A percentile compares a stretch with the other conserved stretches of the same genome.
Conservation (phyloP, 2,329 filamentous ascomycete species). For the Chaetomiaceae sp. region DNA sequence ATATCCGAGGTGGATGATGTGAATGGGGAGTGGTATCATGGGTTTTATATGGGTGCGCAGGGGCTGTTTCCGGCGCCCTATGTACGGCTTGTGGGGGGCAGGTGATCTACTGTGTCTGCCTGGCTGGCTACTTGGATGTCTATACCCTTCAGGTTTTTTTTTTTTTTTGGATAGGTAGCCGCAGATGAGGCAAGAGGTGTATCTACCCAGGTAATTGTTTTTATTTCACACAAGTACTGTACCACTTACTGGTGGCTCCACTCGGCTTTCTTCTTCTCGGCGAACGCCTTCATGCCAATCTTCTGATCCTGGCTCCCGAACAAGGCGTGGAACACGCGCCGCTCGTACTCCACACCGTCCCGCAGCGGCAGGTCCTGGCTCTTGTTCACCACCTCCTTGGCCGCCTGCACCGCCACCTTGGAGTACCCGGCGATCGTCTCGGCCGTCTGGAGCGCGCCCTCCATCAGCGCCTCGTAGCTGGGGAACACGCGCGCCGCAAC, state of each 20-base stretch:
- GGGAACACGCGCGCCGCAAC: conserved; percentile 79
- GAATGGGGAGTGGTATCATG: conserved; percentile 88
- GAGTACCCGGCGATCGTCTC: conserved; percentile 86
- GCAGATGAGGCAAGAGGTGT: too few species aligned
- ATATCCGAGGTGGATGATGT: conserved; percentile 79
- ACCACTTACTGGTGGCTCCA: conserved; percentile 86
- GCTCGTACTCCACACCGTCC: conserved; percentile 93
- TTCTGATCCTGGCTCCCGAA: conserved; percentile 98
- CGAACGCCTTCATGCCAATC: conserved; percentile 93
- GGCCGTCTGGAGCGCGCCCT: conserved; percentile 75
- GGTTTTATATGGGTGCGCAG: conserved; percentile 73
- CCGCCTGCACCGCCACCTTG: conserved; percentile 79
- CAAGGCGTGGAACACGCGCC: conserved; percentile 84
- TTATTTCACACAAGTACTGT: too few species aligned
- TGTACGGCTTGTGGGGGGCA: conserved; percentile 39
- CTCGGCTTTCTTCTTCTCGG: conserved; percentile 87
- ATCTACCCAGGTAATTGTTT: too few species aligned
- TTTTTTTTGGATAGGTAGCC: not conserved
- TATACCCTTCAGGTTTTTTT: too few species aligned
- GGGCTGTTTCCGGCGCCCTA: conserved; percentile 80
- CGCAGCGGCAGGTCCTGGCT: conserved; percentile 84
- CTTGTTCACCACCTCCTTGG: conserved; percentile 99
- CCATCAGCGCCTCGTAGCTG: conserved; percentile 75
- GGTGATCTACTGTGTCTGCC: too few species aligned
- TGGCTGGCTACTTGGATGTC: too few species aligned